Evolutionary conservation across 306 rosid species (phyloP).

Genomic region (Prunus davidiana): DNA sequence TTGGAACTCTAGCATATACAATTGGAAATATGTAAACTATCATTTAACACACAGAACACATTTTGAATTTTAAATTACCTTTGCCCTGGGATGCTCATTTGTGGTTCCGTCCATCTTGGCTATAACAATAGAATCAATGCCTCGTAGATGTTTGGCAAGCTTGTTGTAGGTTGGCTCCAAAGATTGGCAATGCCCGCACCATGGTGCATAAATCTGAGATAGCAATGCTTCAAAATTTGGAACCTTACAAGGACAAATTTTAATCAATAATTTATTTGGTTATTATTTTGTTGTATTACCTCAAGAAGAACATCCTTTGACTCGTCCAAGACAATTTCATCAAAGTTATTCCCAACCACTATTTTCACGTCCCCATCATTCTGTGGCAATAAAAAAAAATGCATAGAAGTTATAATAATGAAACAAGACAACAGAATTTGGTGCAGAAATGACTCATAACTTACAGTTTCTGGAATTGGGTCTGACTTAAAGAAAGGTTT

Average conservation of each 20-base stretch:
- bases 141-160: slow-evolving; percentile 81
- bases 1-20: neutral
- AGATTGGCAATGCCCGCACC: slow-evolving; percentile 99
- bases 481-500: slow-evolving; percentile 91
- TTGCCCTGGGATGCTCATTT: slow-evolving; percentile 96
- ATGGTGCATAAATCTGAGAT: slow-evolving; percentile 91
- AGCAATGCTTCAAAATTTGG: slow-evolving; percentile 14
- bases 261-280: neutral
- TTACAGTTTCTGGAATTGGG: slow-evolving; percentile 84
- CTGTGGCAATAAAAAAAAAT: slow-evolving; percentile 37
- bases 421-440: slow-evolving; percentile 10
- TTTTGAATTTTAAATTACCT: slow-evolving; percentile 50
- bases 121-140: slow-evolving; percentile 77
- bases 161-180: slow-evolving; percentile 90
- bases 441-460: slow-evolving; percentile 29
- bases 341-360: slow-evolving; percentile 89
- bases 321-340: slow-evolving; percentile 91
- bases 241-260: slow-evolving; percentile 19
- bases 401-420: slow-evolving; percentile 18
- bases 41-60: neutral
- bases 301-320: slow-evolving; percentile 98
- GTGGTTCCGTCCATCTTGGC: slow-evolving; percentile 99
- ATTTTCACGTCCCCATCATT: slow-evolving; percentile 87
- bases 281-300: slow-evolving; percentile 39
- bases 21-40: neutral